Percentiles rank a stretch among this genome's conserved stretches.
These are phyloP conservation scores for Arctostaphylos glauca DNA, from an alignment of 148 eudicot genomes.

Conservation along the genomic window DNA sequence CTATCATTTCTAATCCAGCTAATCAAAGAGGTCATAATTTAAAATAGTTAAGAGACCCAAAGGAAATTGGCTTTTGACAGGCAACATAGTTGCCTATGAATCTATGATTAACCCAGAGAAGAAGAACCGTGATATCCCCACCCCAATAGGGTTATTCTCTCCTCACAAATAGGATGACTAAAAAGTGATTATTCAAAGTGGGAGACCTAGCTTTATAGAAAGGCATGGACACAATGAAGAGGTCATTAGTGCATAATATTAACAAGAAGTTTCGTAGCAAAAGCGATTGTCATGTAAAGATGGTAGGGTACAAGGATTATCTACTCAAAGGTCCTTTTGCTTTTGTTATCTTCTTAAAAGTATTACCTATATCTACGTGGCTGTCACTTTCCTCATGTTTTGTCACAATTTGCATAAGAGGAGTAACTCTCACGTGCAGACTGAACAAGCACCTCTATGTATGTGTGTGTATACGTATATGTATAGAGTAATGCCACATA, in stretches of 20 bases:
- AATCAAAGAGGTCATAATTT: background rate
- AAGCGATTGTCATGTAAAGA: constrained; percentile 17
- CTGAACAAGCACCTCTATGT: background rate
- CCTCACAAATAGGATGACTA: constrained; percentile 12
- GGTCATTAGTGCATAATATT: constrained; percentile 8
- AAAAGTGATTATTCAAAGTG: constrained; percentile 23
- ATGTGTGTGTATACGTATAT: too few relatives aligned
- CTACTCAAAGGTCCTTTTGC: constrained; percentile 29
- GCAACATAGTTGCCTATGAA: background rate
- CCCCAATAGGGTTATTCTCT: constrained; percentile 7
- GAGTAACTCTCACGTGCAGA: background rate
- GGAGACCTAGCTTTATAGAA: constrained; percentile 26
- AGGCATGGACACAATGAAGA: constrained; percentile 15
- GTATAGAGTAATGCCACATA: too few relatives aligned
- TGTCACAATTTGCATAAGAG: constrained; percentile 11
- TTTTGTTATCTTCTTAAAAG: constrained; percentile 30
- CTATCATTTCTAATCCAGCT: background rate
- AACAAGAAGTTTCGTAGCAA: constrained; percentile 29
- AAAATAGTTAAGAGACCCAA: background rate
- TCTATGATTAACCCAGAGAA: background rate
- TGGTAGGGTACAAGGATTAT: constrained; percentile 37
- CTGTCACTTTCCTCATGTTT: constrained; percentile 25
- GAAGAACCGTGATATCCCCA: constrained; percentile 33
- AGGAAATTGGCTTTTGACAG: constrained; percentile 4
- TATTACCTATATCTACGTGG: constrained; percentile 18